Evolutionary conservation across 108 stramenopile genomes (phyloP).

Genomic region (Cafeteria roenbergensis): DNA sequence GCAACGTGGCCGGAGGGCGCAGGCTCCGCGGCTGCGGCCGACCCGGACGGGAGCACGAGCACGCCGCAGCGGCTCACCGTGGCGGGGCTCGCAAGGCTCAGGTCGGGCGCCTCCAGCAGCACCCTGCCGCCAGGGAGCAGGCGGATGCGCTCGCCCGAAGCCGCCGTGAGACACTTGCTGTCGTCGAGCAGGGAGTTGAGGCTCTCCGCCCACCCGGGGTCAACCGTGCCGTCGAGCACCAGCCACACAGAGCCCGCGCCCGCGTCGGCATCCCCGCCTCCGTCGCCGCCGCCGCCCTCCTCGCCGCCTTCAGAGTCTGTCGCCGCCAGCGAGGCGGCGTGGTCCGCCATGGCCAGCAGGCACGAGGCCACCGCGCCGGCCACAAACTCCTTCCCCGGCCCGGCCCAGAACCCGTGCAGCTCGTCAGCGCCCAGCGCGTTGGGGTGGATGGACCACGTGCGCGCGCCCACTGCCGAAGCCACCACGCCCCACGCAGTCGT

Average conservation of each 20-base stretch:
- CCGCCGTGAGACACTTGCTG: constrained; percentile 50
- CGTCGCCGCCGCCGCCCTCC: too few species aligned
- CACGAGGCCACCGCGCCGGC: too few species aligned
- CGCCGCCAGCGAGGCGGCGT: too few species aligned
- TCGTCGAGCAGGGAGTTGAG: constrained; percentile 56
- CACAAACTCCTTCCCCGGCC: too few species aligned
- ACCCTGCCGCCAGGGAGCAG: constrained; percentile 52
- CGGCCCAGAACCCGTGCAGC: constrained; percentile 50
- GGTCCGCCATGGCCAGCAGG: too few species aligned
- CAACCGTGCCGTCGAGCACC: constrained; percentile 49
- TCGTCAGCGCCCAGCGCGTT: constrained; percentile 45
- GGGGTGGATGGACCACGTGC: constrained; percentile 39
- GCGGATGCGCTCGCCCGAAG: constrained; percentile 50
- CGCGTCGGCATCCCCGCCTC: too few species aligned
- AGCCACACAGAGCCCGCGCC: too few species aligned
- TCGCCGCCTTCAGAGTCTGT: too few species aligned
- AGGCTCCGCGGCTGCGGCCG: too few species aligned
- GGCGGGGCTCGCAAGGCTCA: constrained; percentile 49
- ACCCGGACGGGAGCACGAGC: constrained; percentile 44
- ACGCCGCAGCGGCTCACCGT: constrained; percentile 50
- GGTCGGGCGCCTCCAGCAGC: constrained; percentile 43
- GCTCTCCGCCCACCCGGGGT: constrained; percentile 53
- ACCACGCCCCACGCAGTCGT: constrained; percentile 32
- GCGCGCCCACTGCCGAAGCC: constrained; percentile 21
- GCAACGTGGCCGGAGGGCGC: too few species aligned